Evolutionary conservation across 116 monocot species (phyloP), one percentile per base, ranked within the genome.

Genomic region (Papilionanthe hybrid): DNA sequence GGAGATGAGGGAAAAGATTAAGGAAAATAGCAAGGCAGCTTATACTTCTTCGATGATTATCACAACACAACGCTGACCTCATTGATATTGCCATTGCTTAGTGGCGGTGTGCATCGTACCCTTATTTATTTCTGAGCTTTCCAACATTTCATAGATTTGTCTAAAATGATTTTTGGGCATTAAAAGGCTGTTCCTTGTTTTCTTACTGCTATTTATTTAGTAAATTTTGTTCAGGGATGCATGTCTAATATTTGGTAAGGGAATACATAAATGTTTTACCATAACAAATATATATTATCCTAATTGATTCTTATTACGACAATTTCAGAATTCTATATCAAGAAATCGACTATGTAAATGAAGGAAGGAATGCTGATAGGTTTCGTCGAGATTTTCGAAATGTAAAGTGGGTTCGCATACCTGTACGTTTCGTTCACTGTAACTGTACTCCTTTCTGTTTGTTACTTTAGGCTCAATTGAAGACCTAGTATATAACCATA

Each of bases 311-410:
- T 72, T 72, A 42, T 72, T 72, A 72, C 23, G 13, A 25, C 19
- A 48, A 43, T 83, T 84, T 82, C 91, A 98, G 98, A 84, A 90
- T 93, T 81, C 77, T 99, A 42, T 99, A 95, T 80, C 65, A 99
- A 88, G 99, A 99, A 82, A 99, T 95, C 78, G 93, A 99, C 82
- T 99, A 99, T 72, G 88, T 99, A 42, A 93, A 99, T 87, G 99
- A 99, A 92, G 99, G 95, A 76, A 95, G 90, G 77, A 99, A 99
- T 90, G 99, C 95, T 22, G 99, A 99, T 79, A 99, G 79, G 81
- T 99, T 99, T 77, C 93, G 93, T 58, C 91, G 95, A 30, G 99
- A 93, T 92, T 99, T 93, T 85, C 90, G 99, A 82, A 99, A 99
- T 78, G 72, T 99, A 77, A 99, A 99, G 78, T 99, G 99, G 99